Percentiles rank a stretch among this genome's conserved stretches.
These are phyloP conservation scores for Mycosphaerelloides madeirae DNA, from an alignment of 2,329 filamentous ascomycete species.

Conservation along the genomic window DNA sequence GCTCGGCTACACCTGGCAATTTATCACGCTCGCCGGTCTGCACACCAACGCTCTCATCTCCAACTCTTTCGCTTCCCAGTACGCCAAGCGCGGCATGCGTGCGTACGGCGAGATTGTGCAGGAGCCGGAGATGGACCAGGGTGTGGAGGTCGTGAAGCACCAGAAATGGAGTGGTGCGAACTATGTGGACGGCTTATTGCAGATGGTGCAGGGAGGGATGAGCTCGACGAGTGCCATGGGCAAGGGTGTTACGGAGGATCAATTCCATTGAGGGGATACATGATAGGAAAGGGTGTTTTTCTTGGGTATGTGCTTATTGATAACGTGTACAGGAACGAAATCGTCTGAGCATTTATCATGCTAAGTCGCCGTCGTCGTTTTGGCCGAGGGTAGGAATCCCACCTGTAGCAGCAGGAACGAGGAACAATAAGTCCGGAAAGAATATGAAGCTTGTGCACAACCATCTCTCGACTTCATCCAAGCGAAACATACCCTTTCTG, in stretches of 20 bases:
- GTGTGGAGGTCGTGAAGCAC: conserved; percentile 93
- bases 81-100: conserved; percentile 70
- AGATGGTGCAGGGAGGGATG: conserved; percentile 94
- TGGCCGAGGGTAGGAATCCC: no score
- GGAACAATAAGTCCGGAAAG: no score
- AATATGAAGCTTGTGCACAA: no score
- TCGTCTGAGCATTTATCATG: no score
- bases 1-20: conserved; percentile 98
- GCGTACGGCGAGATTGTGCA: conserved; percentile 96
- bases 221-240: conserved; percentile 94
- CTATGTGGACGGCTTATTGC: conserved; percentile 89
- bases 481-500: no score
- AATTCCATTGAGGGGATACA: conserved; percentile 53
- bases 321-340: no score
- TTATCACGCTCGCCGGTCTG: conserved; percentile 97
- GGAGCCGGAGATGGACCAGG: conserved; percentile 89
- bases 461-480: no score
- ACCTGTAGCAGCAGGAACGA: no score
- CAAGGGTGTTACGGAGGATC: conserved; percentile 94
- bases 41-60: conserved; percentile 93
- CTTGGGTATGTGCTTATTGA: not conserved
- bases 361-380: no score
- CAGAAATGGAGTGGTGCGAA: conserved; percentile 98
- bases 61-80: conserved; percentile 81
- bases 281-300: not conserved